Conservation (phyloP, 176 grass and related monocot genomes). For the Echinochloa phyllopogon region DNA sequence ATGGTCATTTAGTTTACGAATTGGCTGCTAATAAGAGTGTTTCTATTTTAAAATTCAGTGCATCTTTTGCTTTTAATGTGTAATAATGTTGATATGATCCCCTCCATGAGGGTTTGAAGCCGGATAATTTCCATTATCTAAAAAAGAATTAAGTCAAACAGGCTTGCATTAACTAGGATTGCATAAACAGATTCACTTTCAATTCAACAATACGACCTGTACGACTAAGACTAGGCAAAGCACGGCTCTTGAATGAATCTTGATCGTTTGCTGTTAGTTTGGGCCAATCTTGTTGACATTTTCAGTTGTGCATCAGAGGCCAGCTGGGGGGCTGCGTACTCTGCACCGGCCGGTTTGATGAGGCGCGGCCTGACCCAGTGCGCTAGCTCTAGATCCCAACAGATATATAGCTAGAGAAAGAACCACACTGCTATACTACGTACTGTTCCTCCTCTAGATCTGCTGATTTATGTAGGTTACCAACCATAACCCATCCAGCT, state of each 20-base stretch:
- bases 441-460: neutral
- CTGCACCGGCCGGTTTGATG: neutral
- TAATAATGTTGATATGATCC: too few relatives aligned
- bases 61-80: too few relatives aligned
- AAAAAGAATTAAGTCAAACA: neutral
- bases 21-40: too few relatives aligned
- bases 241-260: neutral
- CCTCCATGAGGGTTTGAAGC: too few relatives aligned
- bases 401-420: neutral
- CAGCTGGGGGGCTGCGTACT: neutral
- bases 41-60: too few relatives aligned
- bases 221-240: neutral
- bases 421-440: neutral
- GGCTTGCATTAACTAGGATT: neutral
- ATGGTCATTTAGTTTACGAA: too few relatives aligned
- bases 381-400: neutral
- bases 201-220: neutral
- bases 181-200: neutral
- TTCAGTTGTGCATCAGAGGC: neutral
- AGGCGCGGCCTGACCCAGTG: neutral
- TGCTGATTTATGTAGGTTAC: conserved; percentile 1
- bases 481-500: neutral
- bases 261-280: neutral
- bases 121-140: too few relatives aligned
- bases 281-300: conserved; percentile 2